Conservation (phyloP, 306 rosid species). For the Prunus armeniaca region DNA sequence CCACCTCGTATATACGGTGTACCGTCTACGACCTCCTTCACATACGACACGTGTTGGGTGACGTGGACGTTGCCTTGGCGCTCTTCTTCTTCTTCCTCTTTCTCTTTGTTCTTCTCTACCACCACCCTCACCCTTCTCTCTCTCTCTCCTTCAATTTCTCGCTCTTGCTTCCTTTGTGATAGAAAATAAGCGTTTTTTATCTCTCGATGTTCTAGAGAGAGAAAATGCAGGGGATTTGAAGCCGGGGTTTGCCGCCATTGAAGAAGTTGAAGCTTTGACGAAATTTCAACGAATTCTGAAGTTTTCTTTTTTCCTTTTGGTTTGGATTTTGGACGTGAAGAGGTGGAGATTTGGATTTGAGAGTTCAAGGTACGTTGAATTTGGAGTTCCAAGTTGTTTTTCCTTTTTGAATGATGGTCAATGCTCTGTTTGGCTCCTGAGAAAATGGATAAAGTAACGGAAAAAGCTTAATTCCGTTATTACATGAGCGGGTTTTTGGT, state of each 20-base stretch:
- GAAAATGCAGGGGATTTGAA: constrained; percentile 30
- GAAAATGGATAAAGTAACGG: constrained; percentile 16
- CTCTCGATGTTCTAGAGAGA: constrained; percentile 35
- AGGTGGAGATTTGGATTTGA: constrained; percentile 16
- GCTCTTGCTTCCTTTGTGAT: constrained; percentile 17
- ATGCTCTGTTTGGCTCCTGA: constrained; percentile 22
- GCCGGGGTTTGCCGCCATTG: background rate
- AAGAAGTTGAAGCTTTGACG: constrained; percentile 24
- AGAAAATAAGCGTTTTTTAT: constrained; percentile 16
- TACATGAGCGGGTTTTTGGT: background rate
- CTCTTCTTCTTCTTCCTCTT: constrained; percentile 26
- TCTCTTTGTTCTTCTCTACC: constrained; percentile 17
- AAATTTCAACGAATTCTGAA: background rate
- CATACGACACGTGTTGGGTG: constrained; percentile 78
- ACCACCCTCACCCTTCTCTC: constrained; percentile 20
- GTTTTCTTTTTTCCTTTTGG: background rate
- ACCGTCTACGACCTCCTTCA: constrained; percentile 29
- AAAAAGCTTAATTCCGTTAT: constrained; percentile 1
- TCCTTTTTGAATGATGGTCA: constrained; percentile 13
- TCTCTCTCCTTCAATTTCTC: constrained; percentile 11
- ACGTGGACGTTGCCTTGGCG: constrained; percentile 73
- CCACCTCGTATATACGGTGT: constrained; percentile 53
- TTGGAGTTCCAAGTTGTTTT: background rate
- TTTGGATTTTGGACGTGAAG: background rate
- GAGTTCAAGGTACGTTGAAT: constrained; percentile 47